These are phyloP conservation scores for Claviceps citrina DNA, from an alignment of 2,329 filamentous ascomycete genomes.

Conservation along the genomic window DNA sequence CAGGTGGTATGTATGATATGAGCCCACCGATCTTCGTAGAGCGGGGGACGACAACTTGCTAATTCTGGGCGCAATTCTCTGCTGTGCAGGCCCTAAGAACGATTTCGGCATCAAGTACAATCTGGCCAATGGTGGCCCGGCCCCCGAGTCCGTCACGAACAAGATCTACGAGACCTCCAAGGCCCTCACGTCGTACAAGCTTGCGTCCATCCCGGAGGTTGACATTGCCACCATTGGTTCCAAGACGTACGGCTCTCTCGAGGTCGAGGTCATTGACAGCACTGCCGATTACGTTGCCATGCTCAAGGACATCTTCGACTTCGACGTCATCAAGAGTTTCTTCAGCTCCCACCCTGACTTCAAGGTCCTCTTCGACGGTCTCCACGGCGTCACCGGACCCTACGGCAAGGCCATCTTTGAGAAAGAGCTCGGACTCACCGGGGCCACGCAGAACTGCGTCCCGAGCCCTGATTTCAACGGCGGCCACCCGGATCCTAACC, in stretches of 20 bases:
- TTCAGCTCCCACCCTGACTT: conserved; percentile 76
- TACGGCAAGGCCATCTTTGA: conserved; percentile 94
- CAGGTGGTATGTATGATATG: conserved; percentile 78
- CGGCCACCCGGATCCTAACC: conserved; percentile 93
- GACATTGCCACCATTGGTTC: conserved; percentile 73
- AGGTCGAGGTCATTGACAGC: conserved; percentile 92
- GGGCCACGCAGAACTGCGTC: conserved; percentile 73
- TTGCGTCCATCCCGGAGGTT: conserved; percentile 71
- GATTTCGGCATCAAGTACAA: conserved; percentile 99
- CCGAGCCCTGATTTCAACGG: conserved; percentile 92
- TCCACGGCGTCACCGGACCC: conserved; percentile 86
- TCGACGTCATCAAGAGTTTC: conserved; percentile 88
- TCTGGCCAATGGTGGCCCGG: conserved; percentile 85
- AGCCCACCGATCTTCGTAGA: too few species aligned
- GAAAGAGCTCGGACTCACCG: conserved; percentile 72
- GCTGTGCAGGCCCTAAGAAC: conserved; percentile 57
- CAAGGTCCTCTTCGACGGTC: conserved; percentile 90
- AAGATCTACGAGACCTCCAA: conserved; percentile 93
- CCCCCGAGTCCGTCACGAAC: conserved; percentile 92
- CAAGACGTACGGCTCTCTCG: conserved; percentile 68
- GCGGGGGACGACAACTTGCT: too few species aligned
- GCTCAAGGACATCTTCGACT: conserved; percentile 98
- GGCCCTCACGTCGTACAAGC: conserved; percentile 80
- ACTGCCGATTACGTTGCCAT: conserved; percentile 82
- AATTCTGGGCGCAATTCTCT: conserved; percentile 5